These are phyloP conservation scores for Zymoseptoria ardabiliae DNA, from an alignment of 2,329 filamentous ascomycete genomes.

Conservation along the genomic window DNA sequence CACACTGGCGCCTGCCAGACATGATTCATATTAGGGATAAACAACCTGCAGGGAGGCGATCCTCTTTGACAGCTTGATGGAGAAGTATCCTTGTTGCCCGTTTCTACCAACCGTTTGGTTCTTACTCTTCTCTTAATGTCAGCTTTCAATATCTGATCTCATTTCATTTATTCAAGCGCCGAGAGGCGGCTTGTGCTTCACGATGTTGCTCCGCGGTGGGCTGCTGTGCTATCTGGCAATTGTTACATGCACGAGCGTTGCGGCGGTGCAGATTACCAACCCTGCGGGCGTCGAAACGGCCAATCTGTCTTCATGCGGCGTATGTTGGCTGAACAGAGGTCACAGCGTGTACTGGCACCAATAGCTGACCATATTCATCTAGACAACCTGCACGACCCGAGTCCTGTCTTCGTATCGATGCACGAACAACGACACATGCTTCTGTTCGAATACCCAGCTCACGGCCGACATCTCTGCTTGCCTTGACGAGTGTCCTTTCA, in stretches of 20 bases:
- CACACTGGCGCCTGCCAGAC: background rate
- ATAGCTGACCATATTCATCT: background rate
- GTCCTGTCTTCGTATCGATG: conserved; percentile 6
- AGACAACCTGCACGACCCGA: conserved; percentile 6
- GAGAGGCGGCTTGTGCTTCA: background rate
- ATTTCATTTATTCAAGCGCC: conserved; percentile 2
- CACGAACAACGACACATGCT: conserved; percentile 7
- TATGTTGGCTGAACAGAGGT: background rate
- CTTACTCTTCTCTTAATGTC: conserved; percentile 1
- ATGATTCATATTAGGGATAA: background rate
- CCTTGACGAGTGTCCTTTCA: conserved; percentile 3
- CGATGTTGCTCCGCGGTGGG: background rate
- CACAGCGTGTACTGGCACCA: background rate
- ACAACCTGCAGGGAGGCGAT: background rate
- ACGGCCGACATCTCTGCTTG: conserved; percentile 3
- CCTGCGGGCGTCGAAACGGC: conserved; percentile 3
- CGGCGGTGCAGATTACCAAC: background rate
- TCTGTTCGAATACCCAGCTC: conserved; percentile 7
- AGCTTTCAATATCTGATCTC: background rate
- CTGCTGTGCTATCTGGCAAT: background rate
- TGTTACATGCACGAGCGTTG: background rate
- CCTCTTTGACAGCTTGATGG: background rate
- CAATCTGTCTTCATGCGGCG: conserved; percentile 9
- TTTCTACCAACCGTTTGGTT: conserved; percentile 3
- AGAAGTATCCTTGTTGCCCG: background rate